Evolutionary conservation across 163 green algal genomes (phyloP), one percentile per base, ranked within the genome.

Genomic region (Scenedesmus sp.): DNA sequence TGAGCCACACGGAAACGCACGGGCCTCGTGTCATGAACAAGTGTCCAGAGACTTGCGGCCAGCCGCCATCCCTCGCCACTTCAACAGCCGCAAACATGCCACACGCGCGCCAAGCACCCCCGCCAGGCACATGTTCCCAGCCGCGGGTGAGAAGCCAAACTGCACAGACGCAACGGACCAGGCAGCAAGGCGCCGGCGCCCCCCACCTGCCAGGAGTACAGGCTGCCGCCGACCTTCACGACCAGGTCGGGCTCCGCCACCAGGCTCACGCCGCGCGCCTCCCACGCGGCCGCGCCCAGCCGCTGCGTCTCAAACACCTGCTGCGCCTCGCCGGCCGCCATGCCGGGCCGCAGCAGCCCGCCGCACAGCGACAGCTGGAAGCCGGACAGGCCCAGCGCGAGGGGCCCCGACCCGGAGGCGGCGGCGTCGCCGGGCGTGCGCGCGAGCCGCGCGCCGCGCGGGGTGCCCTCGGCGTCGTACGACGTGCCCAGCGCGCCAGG

Each of bases 301-400:
- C 85, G 72, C 78, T 91, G 49, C 35, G 79, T 78, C 56, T 96
- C 89, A 94, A 97, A 96, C 53, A 95, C 59, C 37, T 79, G 65
- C 65, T 68, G 37, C 13, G 93, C 94, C 86, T 94, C 89, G 18
- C 40, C 61, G 35, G 92, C 81, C n/a, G 86, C 24, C 91, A 95
- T 95, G 20, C 79, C 89, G 3, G 81, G 72, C 0, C 51, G 81
- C 61, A 95, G 79, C 68, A 95, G 85, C 22, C 82, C 26, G 6
- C 92, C 95, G 90, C 96, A 98, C n/a, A 97, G 72, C 24, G 95
- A 97, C 70, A 98, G 83, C 92, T 96, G 90, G 40, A 98, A 82
- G 35, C 83, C 92, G 49, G 83, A 83, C 18, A 92, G 68, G 20
- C 84, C 90, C 2, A 91, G 85, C 15, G 83, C 89, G 9, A 87